Percentiles rank a stretch among this genome's conserved stretches.
These are phyloP conservation scores for Arthromyces matolae DNA, from an alignment of 768 basidiomycete species.

Conservation along the genomic window DNA sequence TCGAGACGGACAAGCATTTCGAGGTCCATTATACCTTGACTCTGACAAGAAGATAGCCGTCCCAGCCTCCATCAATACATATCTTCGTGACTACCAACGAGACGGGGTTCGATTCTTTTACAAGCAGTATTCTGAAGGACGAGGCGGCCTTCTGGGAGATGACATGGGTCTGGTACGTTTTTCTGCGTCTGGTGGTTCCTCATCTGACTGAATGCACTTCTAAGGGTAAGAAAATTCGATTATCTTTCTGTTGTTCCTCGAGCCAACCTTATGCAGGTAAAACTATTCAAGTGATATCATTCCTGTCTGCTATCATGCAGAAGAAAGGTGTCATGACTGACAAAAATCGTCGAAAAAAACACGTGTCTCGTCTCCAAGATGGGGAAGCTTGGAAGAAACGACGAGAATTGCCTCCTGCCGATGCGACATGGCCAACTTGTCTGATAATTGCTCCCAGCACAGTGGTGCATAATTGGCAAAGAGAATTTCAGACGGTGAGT, in stretches of 20 bases:
- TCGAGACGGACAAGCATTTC: slow-evolving; percentile 35
- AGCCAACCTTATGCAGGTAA: slow-evolving; percentile 51
- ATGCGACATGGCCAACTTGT: slow-evolving; percentile 80
- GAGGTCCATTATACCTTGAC: slow-evolving; percentile 52
- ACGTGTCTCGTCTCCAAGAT: slow-evolving; percentile 69
- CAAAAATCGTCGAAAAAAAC: slow-evolving; percentile 56
- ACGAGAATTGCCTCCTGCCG: slow-evolving; percentile 58
- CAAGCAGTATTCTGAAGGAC: slow-evolving; percentile 57
- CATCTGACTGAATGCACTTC: background rate
- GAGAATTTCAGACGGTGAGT: slow-evolving; percentile 78
- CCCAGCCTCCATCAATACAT: slow-evolving; percentile 74
- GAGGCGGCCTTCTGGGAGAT: slow-evolving; percentile 86
- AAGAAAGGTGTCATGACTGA: slow-evolving; percentile 69
- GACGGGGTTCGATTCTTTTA: slow-evolving; percentile 85
- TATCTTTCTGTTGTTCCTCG: background rate
- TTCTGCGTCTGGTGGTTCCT: too few species aligned
- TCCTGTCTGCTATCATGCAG: slow-evolving; percentile 88
- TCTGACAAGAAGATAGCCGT: slow-evolving; percentile 43
- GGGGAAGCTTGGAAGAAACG: slow-evolving; percentile 46
- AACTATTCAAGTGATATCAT: slow-evolving; percentile 90
- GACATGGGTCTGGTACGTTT: slow-evolving; percentile 82
- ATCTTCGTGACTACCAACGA: slow-evolving; percentile 87
- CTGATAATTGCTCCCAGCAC: slow-evolving; percentile 85
- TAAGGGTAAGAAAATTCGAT: slow-evolving; percentile 20
- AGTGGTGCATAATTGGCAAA: slow-evolving; percentile 84